Evolutionary conservation across 2,329 filamentous ascomycete species (phyloP).

Genomic region (Raffaelea albimanens): DNA sequence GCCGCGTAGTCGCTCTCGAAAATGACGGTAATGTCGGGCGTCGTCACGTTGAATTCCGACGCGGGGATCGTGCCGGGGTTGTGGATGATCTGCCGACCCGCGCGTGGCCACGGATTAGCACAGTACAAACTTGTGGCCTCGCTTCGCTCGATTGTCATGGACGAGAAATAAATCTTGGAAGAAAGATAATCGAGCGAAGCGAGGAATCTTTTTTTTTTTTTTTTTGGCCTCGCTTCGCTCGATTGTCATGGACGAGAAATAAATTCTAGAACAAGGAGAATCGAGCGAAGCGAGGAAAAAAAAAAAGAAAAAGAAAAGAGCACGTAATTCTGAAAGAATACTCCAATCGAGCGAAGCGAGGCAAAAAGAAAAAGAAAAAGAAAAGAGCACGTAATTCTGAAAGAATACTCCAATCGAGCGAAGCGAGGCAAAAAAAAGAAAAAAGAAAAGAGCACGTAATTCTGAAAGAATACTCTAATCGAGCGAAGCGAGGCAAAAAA

Average conservation of each 20-base stretch:
- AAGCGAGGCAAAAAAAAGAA: not conserved
- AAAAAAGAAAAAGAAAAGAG: not conserved
- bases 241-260: too few species aligned
- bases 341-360: not conserved
- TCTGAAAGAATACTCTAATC: too few species aligned
- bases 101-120: too few species aligned
- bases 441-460: not conserved
- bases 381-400: not conserved
- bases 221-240: too few species aligned
- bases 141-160: too few species aligned
- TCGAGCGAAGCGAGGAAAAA: not conserved
- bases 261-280: too few species aligned
- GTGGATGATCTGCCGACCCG: constrained; percentile 5
- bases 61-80: constrained; percentile 5
- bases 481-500: not conserved
- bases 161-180: too few species aligned
- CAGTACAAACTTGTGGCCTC: too few species aligned
- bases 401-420: too few species aligned
- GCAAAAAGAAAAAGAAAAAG: not conserved
- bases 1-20: constrained; percentile 2
- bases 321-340: too few species aligned
- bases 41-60: not conserved
- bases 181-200: too few species aligned
- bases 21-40: constrained; percentile 2
- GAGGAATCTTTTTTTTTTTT: too few species aligned